Percentiles rank a stretch among this genome's conserved stretches.
These are phyloP conservation scores for Suillus fuscotomentosus DNA, from an alignment of 768 basidiomycete species.

Conservation along the genomic window DNA sequence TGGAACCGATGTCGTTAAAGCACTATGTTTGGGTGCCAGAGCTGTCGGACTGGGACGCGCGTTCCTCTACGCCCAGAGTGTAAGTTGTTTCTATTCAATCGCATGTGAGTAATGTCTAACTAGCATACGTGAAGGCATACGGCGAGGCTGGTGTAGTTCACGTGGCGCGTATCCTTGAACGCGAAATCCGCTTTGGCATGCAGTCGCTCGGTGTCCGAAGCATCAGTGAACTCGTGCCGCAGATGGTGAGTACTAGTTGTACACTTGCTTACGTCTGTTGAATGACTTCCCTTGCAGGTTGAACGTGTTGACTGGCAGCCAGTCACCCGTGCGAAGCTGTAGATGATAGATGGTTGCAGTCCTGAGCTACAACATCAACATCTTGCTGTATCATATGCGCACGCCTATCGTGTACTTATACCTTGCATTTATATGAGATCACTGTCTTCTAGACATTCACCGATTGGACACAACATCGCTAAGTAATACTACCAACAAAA, in stretches of 20 bases:
- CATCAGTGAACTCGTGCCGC: conserved; percentile 65
- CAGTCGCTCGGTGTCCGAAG: conserved; percentile 66
- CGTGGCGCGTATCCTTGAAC: conserved; percentile 63
- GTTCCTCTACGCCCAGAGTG: conserved; percentile 85
- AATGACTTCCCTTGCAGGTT: conserved; percentile 36
- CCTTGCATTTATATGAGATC: too few species aligned
- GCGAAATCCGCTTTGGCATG: conserved; percentile 80
- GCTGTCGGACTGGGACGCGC: conserved; percentile 85
- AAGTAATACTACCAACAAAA: neutral
- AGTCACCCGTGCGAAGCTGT: conserved; percentile 32
- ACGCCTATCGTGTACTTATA: neutral
- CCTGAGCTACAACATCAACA: conserved; percentile 16
- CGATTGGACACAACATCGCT: neutral
- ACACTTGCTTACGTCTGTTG: conserved; percentile 4
- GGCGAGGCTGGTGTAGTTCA: conserved; percentile 70
- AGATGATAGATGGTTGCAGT: conserved; percentile 3
- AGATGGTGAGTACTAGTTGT: conserved; percentile 53
- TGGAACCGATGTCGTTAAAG: conserved; percentile 90
- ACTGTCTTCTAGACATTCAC: neutral
- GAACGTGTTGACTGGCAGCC: conserved; percentile 63
- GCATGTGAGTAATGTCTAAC: neutral
- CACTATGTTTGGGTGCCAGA: conserved; percentile 83
- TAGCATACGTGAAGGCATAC: conserved; percentile 53
- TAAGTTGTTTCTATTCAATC: conserved; percentile 31
- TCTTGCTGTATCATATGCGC: neutral